Evolutionary conservation across 129 eudicot species (phyloP), one percentile per base, ranked within the genome.

Genomic region (Oenanthe sinensis): DNA sequence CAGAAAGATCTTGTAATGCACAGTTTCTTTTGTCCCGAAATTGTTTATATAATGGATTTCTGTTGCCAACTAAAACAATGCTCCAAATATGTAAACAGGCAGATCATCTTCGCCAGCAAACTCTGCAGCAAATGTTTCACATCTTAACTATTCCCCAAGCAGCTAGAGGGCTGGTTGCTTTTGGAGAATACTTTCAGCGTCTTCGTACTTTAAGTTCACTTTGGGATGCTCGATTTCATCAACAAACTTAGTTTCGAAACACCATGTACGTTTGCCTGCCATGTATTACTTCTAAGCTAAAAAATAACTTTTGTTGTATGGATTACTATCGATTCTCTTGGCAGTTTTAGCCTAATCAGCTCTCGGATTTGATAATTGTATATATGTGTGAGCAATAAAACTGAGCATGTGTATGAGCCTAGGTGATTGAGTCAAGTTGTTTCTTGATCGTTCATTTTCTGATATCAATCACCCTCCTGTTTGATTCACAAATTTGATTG

Each of bases 141-240:
- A 86, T 95, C 67, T 83, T 95, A 71, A 90, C 97, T 19, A 67
- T 87, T 4, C 89, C 83, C 20, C 96, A 95, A 85, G 96, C 98
- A 58, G 98, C 97, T n/a, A 83, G 85, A 46, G 97, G 91, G 30
- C 82, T 95, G 83, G 83, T 95, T 72, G 96, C 89, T 12, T 90
- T 95, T 22, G 97, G 97, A 30, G 97, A 95, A 77, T 92, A 95
- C 89, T 88, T 95, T 65, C 92, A 90, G 71, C 89, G 96, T 22
- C 92, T 95, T 69, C 92, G 97, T 55, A 80, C 92, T 28, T 87
- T 95, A 17, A 88, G 94, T 84, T 85, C 96, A 20, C 88, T 95
- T 20, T 95, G 98, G 98, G 71, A 89, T 10, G 78, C 92, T 75
- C 91, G 97, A 75, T 88, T 91, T 71, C 72, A 33, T 33, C 10